Evolutionary conservation across 257 asterid genomes (phyloP).

Genomic region (Solanum rostratum): DNA sequence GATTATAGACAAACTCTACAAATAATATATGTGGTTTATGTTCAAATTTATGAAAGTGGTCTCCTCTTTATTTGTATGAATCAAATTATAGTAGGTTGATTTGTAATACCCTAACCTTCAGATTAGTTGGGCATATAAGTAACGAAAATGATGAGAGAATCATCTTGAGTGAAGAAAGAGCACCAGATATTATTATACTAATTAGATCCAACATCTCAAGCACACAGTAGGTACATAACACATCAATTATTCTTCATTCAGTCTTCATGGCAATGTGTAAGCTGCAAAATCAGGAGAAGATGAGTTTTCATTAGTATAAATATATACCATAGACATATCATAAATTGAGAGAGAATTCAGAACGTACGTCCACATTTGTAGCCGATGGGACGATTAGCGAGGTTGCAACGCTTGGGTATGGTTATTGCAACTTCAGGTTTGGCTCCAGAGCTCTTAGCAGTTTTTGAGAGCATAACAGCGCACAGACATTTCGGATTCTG

Average conservation of each 20-base stretch:
- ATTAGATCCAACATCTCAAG: neutral
- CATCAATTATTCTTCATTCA: slow-evolving; percentile 10
- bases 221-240: neutral
- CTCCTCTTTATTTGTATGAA: too few species aligned
- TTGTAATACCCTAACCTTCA: too few species aligned
- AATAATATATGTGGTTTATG: too few species aligned
- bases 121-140: too few species aligned
- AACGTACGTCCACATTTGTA: slow-evolving; percentile 57
- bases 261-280: slow-evolving; percentile 44
- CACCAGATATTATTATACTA: neutral
- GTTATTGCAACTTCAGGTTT: slow-evolving; percentile 48
- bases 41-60: too few species aligned
- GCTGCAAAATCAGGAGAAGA: slow-evolving; percentile 19
- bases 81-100: too few species aligned
- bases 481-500: slow-evolving; percentile 36
- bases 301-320: neutral
- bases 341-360: neutral
- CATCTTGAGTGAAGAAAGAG: neutral
- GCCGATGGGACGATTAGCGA: slow-evolving; percentile 59
- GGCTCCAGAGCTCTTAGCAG: slow-evolving; percentile 46
- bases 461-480: slow-evolving; percentile 61
- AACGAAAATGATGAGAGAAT: neutral
- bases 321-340: neutral
- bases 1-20: too few species aligned
- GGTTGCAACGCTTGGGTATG: slow-evolving; percentile 64